phyloP scores from a whole-genome alignment of 768 basidiomycete species.

The Russula sp. region DNA sequence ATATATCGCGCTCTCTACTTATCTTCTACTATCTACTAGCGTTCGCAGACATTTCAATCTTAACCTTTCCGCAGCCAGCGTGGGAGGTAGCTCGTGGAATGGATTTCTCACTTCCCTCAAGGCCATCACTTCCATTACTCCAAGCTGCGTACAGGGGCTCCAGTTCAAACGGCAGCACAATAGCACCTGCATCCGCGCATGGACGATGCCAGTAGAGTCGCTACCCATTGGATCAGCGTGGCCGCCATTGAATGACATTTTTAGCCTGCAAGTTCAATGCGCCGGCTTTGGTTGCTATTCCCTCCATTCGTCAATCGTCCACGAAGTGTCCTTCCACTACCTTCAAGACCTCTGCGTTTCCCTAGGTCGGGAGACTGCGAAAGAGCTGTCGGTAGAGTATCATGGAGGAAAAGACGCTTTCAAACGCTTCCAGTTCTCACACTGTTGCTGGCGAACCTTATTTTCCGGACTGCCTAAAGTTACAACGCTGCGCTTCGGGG shows the following conservation, averaged over 20 bases:
- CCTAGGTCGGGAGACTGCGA: constrained; percentile 5
- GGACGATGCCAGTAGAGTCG: background rate
- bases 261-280: constrained; percentile 3
- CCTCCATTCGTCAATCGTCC: background rate
- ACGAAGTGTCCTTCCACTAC: constrained; percentile 1
- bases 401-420: background rate
- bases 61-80: background rate
- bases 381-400: constrained; percentile 1
- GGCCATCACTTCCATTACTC: background rate
- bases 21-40: background rate
- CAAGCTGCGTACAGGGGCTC: background rate
- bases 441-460: constrained; percentile 2
- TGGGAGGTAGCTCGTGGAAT: background rate
- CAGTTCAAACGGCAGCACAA: constrained; percentile 4
- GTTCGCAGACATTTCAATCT: constrained; percentile 8
- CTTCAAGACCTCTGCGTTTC: constrained; percentile 7
- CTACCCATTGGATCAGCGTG: background rate
- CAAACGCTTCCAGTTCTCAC: background rate
- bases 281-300: background rate
- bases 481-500: background rate
- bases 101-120: background rate
- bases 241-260: constrained; percentile 2
- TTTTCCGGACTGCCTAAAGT: constrained; percentile 1
- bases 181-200: background rate
- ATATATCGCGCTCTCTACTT: background rate